Evolutionary conservation across 306 rosid genomes (phyloP), one percentile per base, ranked within the genome.

Genomic region (Citrullus colocynthis): DNA sequence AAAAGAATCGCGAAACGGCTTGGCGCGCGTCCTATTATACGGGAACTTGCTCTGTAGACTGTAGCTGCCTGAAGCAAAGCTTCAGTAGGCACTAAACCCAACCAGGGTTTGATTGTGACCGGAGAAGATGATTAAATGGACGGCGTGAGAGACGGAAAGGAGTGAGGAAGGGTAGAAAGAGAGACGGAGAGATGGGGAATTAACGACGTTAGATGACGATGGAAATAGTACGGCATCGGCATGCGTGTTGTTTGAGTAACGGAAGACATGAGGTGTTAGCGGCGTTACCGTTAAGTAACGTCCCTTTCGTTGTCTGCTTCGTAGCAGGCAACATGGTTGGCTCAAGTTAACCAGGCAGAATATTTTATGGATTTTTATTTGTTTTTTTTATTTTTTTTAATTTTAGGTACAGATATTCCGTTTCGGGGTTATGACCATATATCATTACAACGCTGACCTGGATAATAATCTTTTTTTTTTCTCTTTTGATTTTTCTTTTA

Each of bases 251-350:
- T 1, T 48, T 56, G 56, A 51, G 61, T 86, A 84, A 88, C 90
- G 87, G 84, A 79, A 80, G 67, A 15, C 39, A 78, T 78, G 56
- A 24, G 71, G 55, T 17, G 30, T 30, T 61, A 49, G 18, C 57
- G 49, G 77, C 83, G 84, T 79, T 18, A 83, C 85, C 88, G 93
- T 93, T 81, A 82, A 70, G 17, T 78, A 87, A 83, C 90, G 90
- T 84, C 88, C 81, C 81, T 81, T 82, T 85, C 81, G 88, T 84
- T 87, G 98, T 89, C 89, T 91, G 95, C 91, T 93, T 87, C 88
- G 86, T 82, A 89, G 86, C 88, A 93, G 86, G 96, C 89, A 91
- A 81, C 93, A 88, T 84, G 88, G 85, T 87, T 89, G 89, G 93
- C 88, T 86, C 76, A 81, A 86, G 87, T 88, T 85, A 87, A 89